phyloP scores from a whole-genome alignment of 2,329 filamentous ascomycete species.

The Pestalotiopsis sp. region DNA sequence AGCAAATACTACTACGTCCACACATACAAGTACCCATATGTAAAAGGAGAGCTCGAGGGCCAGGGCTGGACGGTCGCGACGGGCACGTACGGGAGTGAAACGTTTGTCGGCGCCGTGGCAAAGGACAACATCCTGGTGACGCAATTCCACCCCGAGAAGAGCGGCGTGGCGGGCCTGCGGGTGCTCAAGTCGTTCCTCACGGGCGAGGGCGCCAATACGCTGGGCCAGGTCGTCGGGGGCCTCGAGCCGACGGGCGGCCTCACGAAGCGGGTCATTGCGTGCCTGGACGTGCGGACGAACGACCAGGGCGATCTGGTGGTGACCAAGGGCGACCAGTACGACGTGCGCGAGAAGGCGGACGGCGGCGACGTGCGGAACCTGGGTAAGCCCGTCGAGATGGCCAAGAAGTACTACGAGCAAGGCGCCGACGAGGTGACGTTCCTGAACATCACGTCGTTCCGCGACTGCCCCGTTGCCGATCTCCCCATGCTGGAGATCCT shows the following conservation, averaged over 20 bases:
- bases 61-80: constrained; percentile 93
- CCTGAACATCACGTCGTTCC: constrained; percentile 97
- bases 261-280: constrained; percentile 93
- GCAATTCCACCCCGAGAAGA: constrained; percentile 98
- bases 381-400: constrained; percentile 96
- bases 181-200: constrained; percentile 85
- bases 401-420: constrained; percentile 90
- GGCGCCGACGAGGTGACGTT: constrained; percentile 97
- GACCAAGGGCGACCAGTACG: constrained; percentile 98
- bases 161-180: constrained; percentile 82
- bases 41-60: constrained; percentile 71
- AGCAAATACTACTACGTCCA: constrained; percentile 99
- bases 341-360: constrained; percentile 84
- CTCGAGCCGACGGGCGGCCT: constrained; percentile 63
- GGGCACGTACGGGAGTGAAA: constrained; percentile 82
- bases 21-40: constrained; percentile 84
- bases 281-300: constrained; percentile 92
- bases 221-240: constrained; percentile 40
- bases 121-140: constrained; percentile 86
- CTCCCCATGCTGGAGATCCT: constrained; percentile 95
- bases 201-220: constrained; percentile 61
- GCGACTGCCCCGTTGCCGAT: constrained; percentile 90
- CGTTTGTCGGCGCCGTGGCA: constrained; percentile 88
- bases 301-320: constrained; percentile 94
- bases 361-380: constrained; percentile 80